These are phyloP conservation scores for Lepraria neglecta DNA, from an alignment of 495 filamentous ascomycete species.

Conservation along the genomic window DNA sequence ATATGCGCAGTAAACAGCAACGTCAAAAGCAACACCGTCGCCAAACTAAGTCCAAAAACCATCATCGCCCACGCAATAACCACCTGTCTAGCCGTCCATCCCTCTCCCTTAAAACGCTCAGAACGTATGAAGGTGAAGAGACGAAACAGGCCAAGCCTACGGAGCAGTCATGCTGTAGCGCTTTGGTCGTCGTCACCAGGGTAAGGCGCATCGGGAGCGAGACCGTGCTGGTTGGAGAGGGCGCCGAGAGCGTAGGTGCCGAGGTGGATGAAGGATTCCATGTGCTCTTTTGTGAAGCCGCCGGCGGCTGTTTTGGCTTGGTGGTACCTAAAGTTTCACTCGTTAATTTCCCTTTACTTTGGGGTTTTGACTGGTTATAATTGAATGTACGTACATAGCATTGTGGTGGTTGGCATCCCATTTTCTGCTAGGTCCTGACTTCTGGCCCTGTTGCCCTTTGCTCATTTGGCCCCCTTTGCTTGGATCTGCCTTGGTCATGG, in stretches of 20 bases:
- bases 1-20: constrained; percentile 11
- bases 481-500: background rate
- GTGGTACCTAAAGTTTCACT: constrained; percentile 8
- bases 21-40: constrained; percentile 15
- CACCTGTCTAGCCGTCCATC: constrained; percentile 4
- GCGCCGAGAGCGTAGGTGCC: constrained; percentile 22
- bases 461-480: background rate
- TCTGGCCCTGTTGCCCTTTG: background rate
- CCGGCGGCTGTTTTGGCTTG: constrained; percentile 9
- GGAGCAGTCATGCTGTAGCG: background rate
- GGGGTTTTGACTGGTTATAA: too few species aligned
- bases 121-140: background rate
- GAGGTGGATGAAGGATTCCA: constrained; percentile 22
- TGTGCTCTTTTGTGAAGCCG: constrained; percentile 21
- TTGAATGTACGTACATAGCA: constrained; percentile 11
- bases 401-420: constrained; percentile 20
- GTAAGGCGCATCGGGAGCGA: constrained; percentile 14
- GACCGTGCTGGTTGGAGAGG: constrained; percentile 21
- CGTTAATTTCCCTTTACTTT: background rate
- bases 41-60: constrained; percentile 13
- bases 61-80: constrained; percentile 9
- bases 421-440: background rate
- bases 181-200: background rate
- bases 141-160: background rate
- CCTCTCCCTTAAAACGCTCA: background rate